Percentiles rank a stretch among this genome's conserved stretches.
These are phyloP conservation scores for Coemansia sp. DNA, from an alignment of 192 early-diverging fungal genomes.

Conservation along the genomic window DNA sequence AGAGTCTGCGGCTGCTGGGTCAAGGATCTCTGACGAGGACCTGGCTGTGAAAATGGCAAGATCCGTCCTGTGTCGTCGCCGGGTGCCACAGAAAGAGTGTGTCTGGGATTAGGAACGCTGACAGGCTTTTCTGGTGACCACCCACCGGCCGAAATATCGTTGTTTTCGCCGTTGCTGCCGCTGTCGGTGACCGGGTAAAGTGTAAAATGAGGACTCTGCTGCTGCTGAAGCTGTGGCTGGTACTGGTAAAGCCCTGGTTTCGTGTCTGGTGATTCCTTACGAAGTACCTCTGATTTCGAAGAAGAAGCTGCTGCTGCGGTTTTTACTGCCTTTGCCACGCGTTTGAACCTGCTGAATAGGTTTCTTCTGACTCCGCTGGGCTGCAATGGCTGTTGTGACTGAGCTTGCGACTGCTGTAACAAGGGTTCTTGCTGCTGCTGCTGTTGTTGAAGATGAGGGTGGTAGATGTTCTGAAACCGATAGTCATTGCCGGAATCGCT, in stretches of 20 bases:
- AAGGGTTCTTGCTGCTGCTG: neutral
- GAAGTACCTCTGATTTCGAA: neutral
- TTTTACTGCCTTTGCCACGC: constrained; percentile 50
- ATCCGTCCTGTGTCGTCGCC: neutral
- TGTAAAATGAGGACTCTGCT: neutral
- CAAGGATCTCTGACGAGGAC: constrained; percentile 43
- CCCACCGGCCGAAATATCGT: neutral
- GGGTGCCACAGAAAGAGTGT: neutral
- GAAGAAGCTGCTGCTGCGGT: constrained; percentile 22
- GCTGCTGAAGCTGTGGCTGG: neutral
- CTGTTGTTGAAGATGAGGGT: neutral
- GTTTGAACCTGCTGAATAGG: constrained; percentile 38
- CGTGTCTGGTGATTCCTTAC: neutral
- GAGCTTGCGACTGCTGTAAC: neutral
- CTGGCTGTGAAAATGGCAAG: neutral
- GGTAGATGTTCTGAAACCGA: neutral
- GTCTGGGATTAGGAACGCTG: neutral
- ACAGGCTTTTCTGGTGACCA: neutral
- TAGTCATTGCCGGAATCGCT: neutral
- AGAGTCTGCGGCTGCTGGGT: constrained; percentile 25
- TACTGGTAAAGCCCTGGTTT: neutral
- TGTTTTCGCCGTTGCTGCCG: neutral
- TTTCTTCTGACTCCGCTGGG: constrained; percentile 24
- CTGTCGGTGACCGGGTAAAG: neutral
- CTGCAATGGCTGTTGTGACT: constrained; percentile 2